phyloP scores from a whole-genome alignment of 176 grass and related monocot genomes.

The Carex scoparia region DNA sequence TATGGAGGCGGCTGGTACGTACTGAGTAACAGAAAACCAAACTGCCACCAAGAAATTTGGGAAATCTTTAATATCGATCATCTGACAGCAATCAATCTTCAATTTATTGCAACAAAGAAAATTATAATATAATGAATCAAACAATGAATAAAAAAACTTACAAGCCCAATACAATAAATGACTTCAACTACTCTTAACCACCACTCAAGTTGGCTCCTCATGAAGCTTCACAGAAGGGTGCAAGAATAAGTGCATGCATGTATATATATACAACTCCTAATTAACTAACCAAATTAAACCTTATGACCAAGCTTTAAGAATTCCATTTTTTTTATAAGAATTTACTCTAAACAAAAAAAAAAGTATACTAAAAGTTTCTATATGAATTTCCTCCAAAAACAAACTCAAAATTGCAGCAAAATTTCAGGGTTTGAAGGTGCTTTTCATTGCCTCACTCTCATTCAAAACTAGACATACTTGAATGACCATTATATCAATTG shows the following conservation, averaged over 20 bases:
- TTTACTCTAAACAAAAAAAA: background rate
- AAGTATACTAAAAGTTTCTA: background rate
- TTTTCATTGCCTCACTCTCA: background rate
- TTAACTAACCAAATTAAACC: background rate
- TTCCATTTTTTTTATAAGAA: background rate
- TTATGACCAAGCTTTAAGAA: background rate
- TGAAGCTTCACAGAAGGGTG: conserved; percentile 7
- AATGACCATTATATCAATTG: background rate
- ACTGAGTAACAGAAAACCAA: background rate
- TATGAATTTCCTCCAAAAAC: background rate
- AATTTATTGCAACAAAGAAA: background rate
- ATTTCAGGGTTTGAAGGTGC: background rate
- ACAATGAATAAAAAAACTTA: conserved; percentile 3
- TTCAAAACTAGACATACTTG: background rate
- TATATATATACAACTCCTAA: background rate
- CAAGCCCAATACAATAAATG: conserved; percentile 4
- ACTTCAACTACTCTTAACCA: conserved; percentile 11
- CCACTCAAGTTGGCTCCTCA: conserved; percentile 12
- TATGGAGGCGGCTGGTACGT: background rate
- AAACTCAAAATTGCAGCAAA: background rate
- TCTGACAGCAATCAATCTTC: background rate
- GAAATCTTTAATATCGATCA: background rate
- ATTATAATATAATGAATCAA: conserved; percentile 9
- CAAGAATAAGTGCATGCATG: background rate
- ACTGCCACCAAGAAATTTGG: background rate